Percentiles rank a stretch among this genome's conserved stretches.
These are phyloP conservation scores for Colletotrichum sp. DNA, from an alignment of 2,329 filamentous ascomycete species.

Conservation along the genomic window DNA sequence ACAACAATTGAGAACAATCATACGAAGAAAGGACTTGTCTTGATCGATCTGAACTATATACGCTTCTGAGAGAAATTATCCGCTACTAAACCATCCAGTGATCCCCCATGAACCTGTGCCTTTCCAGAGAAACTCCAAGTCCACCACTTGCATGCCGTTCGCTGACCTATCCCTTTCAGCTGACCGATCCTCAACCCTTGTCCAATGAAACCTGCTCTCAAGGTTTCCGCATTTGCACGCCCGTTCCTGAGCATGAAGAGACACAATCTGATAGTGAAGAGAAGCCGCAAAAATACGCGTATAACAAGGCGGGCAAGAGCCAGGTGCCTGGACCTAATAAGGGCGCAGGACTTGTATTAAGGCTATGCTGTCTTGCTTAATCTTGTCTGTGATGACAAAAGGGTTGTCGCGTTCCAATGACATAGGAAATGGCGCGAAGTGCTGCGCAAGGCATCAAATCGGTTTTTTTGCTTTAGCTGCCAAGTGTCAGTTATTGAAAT, in stretches of 20 bases:
- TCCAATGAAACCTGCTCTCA: background rate
- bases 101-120: background rate
- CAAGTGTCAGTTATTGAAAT: background rate
- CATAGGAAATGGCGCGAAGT: background rate
- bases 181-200: background rate
- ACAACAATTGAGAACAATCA: background rate
- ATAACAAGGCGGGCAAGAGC: background rate
- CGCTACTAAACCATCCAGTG: background rate
- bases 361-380: background rate
- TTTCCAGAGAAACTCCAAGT: background rate
- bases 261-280: background rate
- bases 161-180: background rate
- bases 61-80: background rate
- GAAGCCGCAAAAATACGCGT: background rate
- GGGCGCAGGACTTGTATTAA: constrained; percentile 5
- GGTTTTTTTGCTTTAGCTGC: background rate
- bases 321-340: background rate
- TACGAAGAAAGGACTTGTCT: background rate
- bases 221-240: background rate
- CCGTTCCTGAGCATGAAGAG: background rate
- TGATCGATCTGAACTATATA: background rate
- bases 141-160: background rate
- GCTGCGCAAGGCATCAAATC: background rate
- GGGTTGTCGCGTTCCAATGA: background rate
- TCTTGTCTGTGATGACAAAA: background rate